Percentiles rank a stretch among this genome's conserved stretches.
Conservation (phyloP, 495 filamentous ascomycete genomes). For the Penicillium simplicissimum region DNA sequence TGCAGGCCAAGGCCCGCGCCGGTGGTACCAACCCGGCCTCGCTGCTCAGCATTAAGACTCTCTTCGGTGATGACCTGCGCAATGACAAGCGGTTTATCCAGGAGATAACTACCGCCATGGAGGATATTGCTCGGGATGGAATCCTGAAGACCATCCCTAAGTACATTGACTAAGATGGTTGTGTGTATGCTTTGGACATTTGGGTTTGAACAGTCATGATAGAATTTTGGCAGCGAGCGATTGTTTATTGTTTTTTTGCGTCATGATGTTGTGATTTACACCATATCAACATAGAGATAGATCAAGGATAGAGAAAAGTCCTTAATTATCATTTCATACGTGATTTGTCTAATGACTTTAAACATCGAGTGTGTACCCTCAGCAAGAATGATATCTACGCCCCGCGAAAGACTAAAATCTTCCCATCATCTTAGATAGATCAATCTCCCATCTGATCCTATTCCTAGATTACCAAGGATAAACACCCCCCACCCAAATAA, state of each 20-base stretch:
- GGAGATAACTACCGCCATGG: conserved; percentile 41
- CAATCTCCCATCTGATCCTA: no score
- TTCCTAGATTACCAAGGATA: conserved; percentile 36
- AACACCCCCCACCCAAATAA: conserved; percentile 32
- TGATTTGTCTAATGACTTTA: not conserved
- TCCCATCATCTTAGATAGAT: no score
- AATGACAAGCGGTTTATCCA: conserved; percentile 41
- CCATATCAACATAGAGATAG: not conserved
- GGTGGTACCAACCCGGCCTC: conserved; percentile 37
- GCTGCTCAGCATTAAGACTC: conserved; percentile 42
- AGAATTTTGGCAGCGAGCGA: conserved; percentile 1
- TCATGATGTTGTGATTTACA: not conserved
- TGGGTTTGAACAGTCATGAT: not conserved
- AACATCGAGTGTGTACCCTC: not conserved
- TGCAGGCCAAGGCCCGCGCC: conserved; percentile 41
- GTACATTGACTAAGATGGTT: conserved; percentile 38
- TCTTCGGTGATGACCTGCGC: conserved; percentile 51
- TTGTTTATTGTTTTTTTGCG: not conserved
- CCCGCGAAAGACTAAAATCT: no score
- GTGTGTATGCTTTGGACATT: not conserved
- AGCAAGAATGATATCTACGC: no score
- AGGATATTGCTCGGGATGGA: conserved; percentile 44
- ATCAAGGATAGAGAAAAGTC: conserved; percentile 2
- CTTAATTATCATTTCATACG: not conserved
- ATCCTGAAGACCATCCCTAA: conserved; percentile 46